These are phyloP conservation scores for Escovopsis weberi DNA, from an alignment of 2,329 filamentous ascomycete genomes.

Conservation along the genomic window DNA sequence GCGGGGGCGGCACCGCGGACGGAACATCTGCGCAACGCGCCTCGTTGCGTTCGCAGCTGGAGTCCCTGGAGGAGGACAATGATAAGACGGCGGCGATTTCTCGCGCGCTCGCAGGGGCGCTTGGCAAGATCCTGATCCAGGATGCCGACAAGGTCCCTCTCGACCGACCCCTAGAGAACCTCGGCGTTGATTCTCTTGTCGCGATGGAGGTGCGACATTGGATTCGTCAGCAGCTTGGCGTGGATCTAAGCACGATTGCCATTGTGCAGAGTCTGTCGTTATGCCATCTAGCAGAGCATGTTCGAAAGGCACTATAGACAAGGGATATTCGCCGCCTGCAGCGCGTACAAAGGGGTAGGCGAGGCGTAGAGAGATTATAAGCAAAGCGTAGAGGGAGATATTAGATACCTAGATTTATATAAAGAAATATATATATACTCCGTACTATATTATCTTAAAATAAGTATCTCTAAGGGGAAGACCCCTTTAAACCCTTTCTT, in stretches of 20 bases:
- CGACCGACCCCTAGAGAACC: conserved; percentile 1
- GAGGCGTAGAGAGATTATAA: no score
- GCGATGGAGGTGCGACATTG: conserved; percentile 12
- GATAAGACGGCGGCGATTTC: background rate
- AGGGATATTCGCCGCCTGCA: no score
- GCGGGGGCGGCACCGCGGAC: background rate
- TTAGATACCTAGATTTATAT: no score
- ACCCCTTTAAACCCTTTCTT: no score
- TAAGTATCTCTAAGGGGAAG: no score
- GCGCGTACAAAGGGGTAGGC: no score
- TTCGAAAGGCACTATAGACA: background rate
- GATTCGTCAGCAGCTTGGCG: conserved; percentile 8
- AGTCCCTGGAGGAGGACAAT: background rate
- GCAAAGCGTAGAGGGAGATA: no score
- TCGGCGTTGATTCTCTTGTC: conserved; percentile 12
- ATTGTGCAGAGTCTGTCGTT: conserved; percentile 6
- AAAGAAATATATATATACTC: no score
- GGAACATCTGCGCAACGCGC: background rate
- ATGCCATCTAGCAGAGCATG: background rate
- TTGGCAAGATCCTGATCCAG: conserved; percentile 7
- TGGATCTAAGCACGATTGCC: conserved; percentile 10
- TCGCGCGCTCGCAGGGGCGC: background rate
- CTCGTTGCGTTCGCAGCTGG: background rate
- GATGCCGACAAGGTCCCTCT: conserved; percentile 6
- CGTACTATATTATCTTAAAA: no score